These are phyloP conservation scores for Mangifera indica DNA, from an alignment of 345 rosid genomes.

Conservation along the genomic window DNA sequence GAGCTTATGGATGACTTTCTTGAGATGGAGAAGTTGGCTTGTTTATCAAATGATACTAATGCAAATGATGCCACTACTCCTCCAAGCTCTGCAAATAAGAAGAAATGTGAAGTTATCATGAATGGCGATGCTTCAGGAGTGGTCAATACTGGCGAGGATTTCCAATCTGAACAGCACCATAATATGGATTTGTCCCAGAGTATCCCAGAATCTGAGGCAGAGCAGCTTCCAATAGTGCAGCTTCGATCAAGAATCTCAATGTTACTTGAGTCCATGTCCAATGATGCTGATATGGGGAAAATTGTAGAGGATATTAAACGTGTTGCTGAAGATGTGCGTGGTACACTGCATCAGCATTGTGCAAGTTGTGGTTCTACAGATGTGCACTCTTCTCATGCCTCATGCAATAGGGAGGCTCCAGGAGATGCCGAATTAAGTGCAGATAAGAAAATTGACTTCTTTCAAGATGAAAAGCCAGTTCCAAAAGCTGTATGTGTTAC, in stretches of 20 bases:
- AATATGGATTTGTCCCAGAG: conserved; percentile 19
- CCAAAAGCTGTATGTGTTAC: conserved; percentile 33
- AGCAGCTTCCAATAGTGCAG: conserved; percentile 37
- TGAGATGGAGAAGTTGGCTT: conserved; percentile 96
- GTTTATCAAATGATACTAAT: conserved; percentile 49
- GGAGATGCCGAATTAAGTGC: conserved; percentile 31
- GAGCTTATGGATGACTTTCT: conserved; percentile 97
- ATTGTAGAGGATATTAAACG: conserved; percentile 55
- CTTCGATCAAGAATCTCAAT: conserved; percentile 55
- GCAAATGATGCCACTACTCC: conserved; percentile 31
- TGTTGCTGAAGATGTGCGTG: conserved; percentile 50
- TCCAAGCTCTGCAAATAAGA: conserved; percentile 38
- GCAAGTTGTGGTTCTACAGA: conserved; percentile 26
- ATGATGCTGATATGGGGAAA: conserved; percentile 53
- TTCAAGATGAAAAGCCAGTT: conserved; percentile 35
- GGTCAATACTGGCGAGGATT: conserved; percentile 23
- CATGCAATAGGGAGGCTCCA: conserved; percentile 31
- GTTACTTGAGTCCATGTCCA: conserved; percentile 56
- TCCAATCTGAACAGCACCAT: conserved; percentile 26
- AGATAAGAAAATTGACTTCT: conserved; percentile 36
- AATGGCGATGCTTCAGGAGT: conserved; percentile 35
- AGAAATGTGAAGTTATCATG: conserved; percentile 40
- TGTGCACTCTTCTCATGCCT: conserved; percentile 23
- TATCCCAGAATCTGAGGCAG: conserved; percentile 34
- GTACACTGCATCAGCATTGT: conserved; percentile 31